phyloP scores from a whole-genome alignment of 805 yeast genomes.

The Wickerhamiella sorbophila region DNA sequence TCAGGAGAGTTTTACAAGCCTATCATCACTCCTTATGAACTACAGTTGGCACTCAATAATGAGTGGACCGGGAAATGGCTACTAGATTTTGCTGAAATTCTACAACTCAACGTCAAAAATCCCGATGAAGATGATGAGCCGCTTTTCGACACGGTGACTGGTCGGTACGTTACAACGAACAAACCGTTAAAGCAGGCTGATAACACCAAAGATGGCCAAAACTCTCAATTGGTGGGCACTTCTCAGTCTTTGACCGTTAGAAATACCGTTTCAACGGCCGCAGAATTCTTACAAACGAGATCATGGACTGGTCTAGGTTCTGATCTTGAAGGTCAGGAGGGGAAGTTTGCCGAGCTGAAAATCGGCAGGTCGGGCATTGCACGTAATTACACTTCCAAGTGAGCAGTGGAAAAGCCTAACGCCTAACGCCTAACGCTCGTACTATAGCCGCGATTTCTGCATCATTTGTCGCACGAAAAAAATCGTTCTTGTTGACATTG shows the following conservation, averaged over 20 bases:
- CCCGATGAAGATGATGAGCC: slow-evolving; percentile 47
- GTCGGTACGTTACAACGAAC: slow-evolving; percentile 51
- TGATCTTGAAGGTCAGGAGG: slow-evolving; percentile 41
- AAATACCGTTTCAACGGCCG: slow-evolving; percentile 81
- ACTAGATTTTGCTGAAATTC: slow-evolving; percentile 53
- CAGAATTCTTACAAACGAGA: slow-evolving; percentile 53
- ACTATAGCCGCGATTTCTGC: neutral
- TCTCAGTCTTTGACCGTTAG: slow-evolving; percentile 41
- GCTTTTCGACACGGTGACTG: slow-evolving; percentile 79
- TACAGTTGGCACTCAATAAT: slow-evolving; percentile 61
- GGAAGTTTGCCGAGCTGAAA: slow-evolving; percentile 67
- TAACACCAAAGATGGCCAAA: slow-evolving; percentile 48
- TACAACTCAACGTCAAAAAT: slow-evolving; percentile 20
- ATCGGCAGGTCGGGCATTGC: slow-evolving; percentile 84
- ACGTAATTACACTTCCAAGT: slow-evolving; percentile 43
- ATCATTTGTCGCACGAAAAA: no score
- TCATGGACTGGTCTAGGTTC: slow-evolving; percentile 86
- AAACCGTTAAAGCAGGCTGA: slow-evolving; percentile 58
- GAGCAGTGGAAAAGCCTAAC: no score
- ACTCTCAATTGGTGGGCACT: slow-evolving; percentile 21
- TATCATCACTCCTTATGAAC: slow-evolving; percentile 84
- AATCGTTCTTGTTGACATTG: no score
- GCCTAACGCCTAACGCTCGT: neutral
- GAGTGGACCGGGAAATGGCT: slow-evolving; percentile 95
- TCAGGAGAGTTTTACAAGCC: slow-evolving; percentile 71